Percentiles rank a stretch among this genome's conserved stretches.
These are phyloP conservation scores for Solanum chilense DNA, from an alignment of 257 asterid genomes.

Conservation along the genomic window DNA sequence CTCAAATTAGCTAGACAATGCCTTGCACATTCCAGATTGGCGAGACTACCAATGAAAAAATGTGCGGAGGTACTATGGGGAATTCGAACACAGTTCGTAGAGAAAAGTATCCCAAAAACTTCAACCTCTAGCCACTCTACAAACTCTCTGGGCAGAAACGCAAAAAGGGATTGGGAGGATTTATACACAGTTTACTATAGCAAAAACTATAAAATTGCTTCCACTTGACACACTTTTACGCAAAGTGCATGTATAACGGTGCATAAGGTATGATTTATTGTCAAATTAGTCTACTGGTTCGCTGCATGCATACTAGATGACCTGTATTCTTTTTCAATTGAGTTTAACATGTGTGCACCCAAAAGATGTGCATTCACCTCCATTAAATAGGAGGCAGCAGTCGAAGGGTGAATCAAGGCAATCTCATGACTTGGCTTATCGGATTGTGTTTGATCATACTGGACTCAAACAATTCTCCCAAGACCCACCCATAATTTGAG, in stretches of 20 bases:
- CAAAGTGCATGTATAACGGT: background rate
- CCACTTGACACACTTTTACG: background rate
- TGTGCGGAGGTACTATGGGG: conserved; percentile 60
- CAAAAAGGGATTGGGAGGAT: background rate
- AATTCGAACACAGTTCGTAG: conserved; percentile 36
- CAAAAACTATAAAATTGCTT: background rate
- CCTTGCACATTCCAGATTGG: conserved; percentile 42
- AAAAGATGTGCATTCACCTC: background rate
- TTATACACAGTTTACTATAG: background rate
- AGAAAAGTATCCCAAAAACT: background rate
- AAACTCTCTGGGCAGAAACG: background rate
- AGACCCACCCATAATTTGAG: conserved; percentile 70
- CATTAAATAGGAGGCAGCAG: background rate
- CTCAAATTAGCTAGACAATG: conserved; percentile 53
- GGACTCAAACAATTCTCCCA: conserved; percentile 69
- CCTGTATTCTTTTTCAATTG: background rate
- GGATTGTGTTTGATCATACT: background rate
- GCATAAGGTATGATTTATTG: background rate
- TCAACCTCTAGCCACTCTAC: background rate
- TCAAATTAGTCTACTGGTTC: background rate
- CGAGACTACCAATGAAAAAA: conserved; percentile 59
- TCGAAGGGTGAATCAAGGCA: background rate
- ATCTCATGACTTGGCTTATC: background rate
- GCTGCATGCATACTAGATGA: background rate
- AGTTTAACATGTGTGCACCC: background rate